Evolutionary conservation across 1,284 basidiomycete genomes (phyloP), one percentile per base, ranked within the genome.

Genomic region (Fomitopsis palustris): DNA sequence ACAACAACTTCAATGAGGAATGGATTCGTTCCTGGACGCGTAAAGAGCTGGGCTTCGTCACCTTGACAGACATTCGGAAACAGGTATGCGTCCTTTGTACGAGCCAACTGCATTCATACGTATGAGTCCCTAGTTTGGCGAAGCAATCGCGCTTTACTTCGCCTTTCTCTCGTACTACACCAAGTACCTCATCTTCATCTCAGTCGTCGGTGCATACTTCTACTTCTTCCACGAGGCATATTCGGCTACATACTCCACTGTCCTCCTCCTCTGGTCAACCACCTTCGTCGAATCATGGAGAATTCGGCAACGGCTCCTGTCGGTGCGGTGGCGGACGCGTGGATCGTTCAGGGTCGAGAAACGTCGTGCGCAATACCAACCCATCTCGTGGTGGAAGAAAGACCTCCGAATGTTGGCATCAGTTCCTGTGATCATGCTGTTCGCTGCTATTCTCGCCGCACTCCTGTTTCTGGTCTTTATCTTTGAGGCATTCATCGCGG

Each of bases 251-350:
- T 96, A 95, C 72, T 94, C 93, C 0, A 75, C 82, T 53, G 74
- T 90, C 19, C 77, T 96, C 41, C 82, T 87, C 5, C 62, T 95
- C 8, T 98, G 95, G 91, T 87, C 90, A 0, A 80, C 92, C 53
- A 72, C 82, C n/a, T 95, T 95, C 66, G 87, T 95, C 61, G 94
- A 97, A 70, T 87, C 85, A 76, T 98, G 95, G 95, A 83, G 89
- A 29, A 82, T 96, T 53, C 84, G 84, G 54, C 92, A 98, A 74
- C 84, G 88, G 17, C 83, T 88, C 47, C 78, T 96, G 14, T 85
- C 92, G 1, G 83, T 95, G 21, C 81, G 85, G 33, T 96, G 93
- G 81, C 89, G 90, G 12, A 92, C 90, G 0, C 81, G 82, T 16
- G 91, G 90, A 16, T 86, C 87, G 0, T 86, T 88, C 69, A 84